Evolutionary conservation across 768 basidiomycete species (phyloP), one percentile per base, ranked within the genome.

Genomic region (Pulveroboletus ravenelii): DNA sequence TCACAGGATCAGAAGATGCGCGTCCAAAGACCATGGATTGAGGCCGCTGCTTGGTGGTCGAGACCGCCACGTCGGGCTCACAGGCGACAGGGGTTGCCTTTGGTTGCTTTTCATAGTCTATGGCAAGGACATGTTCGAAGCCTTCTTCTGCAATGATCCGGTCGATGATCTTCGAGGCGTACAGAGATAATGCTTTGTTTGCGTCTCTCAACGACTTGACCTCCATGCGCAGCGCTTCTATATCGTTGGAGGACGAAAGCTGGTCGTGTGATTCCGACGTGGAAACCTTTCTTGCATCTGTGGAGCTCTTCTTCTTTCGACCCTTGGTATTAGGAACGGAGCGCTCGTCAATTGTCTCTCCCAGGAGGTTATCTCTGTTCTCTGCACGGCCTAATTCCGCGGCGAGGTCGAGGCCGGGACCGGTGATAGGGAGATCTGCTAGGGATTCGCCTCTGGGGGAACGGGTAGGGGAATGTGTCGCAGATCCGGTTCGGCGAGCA

Each of bases 101-200:
- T 10, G 72, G 69, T 29, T 78, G 72, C 52, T 81, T 79, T 42
- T 89, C 87, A 59, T 89, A 95, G 67, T 97, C 94, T 40, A 81
- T 85, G n/a, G 94, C 89, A 32, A 97, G 81, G 48, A 98, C 89
- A 60, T 95, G 92, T 68, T 98, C 95, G 70, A 95, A 97, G 20
- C 93, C 93, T 69, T 96, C 94, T 68, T 94, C 88, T 1, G 88
- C 80, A 60, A 97, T 95, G 64, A 98, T 96, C 40, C 94, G 83
- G 73, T 98, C 95, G 62, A 98, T 89, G 58, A 98, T 98, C 77
- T 97, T 98, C 41, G 91, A 93, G 5, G 94, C 93, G 63, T 98
- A 98, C 36, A 97, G 71, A 15, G 92, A 92, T 12, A 98, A 74
- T 1, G 94, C 94, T 67, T 95, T 95, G 75, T 96, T 97, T 39